A percentile compares a stretch with the other conserved stretches of the same genome.
Evolutionary conservation across 139 green algal species (phyloP).

Genomic region (Picochlorum sp.): DNA sequence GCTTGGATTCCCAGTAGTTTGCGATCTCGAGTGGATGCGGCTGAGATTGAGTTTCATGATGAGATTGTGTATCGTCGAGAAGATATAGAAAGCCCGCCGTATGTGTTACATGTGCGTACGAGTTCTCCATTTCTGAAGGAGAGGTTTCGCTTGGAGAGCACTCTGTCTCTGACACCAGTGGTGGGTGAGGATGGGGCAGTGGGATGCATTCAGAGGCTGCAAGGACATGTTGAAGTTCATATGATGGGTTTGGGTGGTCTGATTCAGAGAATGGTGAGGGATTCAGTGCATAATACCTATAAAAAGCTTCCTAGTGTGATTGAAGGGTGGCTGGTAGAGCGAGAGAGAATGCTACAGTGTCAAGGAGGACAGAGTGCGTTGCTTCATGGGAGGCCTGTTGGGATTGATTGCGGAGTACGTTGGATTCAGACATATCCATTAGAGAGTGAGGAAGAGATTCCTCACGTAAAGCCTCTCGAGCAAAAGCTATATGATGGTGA

Average conservation of each 20-base stretch:
- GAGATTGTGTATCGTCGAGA: constrained; percentile 21
- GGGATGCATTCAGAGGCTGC: constrained; percentile 11
- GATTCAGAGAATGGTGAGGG: constrained; percentile 26
- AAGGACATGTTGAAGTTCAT: constrained; percentile 19
- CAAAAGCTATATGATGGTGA: no score
- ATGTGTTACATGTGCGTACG: constrained; percentile 21
- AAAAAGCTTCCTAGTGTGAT: constrained; percentile 31
- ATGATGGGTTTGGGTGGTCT: constrained; percentile 33
- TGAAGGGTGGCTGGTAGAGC: constrained; percentile 23
- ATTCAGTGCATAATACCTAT: constrained; percentile 29
- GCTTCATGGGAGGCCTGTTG: constrained; percentile 25
- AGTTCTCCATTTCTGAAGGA: constrained; percentile 22
- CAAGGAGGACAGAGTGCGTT: constrained; percentile 15
- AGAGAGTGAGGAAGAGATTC: background rate
- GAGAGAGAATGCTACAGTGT: constrained; percentile 17
- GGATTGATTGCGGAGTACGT: constrained; percentile 14
- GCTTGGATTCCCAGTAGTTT: constrained; percentile 21
- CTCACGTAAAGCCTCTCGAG: no score
- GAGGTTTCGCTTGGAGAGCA: constrained; percentile 18
- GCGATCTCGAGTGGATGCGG: background rate
- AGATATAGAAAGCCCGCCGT: constrained; percentile 17
- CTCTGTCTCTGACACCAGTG: background rate
- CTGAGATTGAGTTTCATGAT: constrained; percentile 18
- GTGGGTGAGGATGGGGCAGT: background rate
- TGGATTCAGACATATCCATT: constrained; percentile 1